Conservation (phyloP, 2,329 filamentous ascomycete species). For the Paecilomyces dactylethromorphus region DNA sequence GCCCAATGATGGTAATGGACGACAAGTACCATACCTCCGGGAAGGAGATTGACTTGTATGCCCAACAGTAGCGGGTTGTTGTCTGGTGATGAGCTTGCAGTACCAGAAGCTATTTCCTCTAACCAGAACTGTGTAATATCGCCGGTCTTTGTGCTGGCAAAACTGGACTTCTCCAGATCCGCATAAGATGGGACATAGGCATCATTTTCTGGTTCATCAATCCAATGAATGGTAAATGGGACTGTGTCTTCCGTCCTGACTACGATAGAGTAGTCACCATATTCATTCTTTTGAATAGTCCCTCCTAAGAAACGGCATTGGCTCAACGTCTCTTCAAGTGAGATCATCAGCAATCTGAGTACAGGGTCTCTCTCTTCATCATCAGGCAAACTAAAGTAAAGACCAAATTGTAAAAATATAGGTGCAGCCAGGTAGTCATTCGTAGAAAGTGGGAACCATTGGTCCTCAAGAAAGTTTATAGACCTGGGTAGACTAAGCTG, state of each 20-base stretch:
- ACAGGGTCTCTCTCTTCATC: not conserved
- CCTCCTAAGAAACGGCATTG: not conserved
- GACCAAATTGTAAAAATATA: not conserved
- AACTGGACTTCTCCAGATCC: not conserved
- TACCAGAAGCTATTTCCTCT: not conserved
- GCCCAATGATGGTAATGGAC: not conserved
- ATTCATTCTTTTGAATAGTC: not conserved
- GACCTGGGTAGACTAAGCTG: not conserved
- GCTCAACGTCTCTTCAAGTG: not conserved
- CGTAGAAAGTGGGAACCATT: not conserved
- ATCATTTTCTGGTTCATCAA: not conserved
- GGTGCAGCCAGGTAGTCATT: not conserved
- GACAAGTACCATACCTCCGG: not conserved
- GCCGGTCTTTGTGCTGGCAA: not conserved
- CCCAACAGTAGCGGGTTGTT: not conserved
- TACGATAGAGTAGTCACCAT: not conserved
- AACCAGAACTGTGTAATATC: not conserved
- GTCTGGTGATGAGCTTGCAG: not conserved
- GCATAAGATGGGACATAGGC: not conserved
- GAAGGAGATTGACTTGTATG: not conserved
- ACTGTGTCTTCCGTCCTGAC: not conserved
- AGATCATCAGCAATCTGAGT: not conserved
- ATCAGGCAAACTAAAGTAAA: not conserved
- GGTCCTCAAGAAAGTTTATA: not conserved
- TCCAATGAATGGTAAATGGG: not conserved